Base-by-base conservation (phyloP, 75 land plant species). In the Sequoia sempervirens region DNA sequence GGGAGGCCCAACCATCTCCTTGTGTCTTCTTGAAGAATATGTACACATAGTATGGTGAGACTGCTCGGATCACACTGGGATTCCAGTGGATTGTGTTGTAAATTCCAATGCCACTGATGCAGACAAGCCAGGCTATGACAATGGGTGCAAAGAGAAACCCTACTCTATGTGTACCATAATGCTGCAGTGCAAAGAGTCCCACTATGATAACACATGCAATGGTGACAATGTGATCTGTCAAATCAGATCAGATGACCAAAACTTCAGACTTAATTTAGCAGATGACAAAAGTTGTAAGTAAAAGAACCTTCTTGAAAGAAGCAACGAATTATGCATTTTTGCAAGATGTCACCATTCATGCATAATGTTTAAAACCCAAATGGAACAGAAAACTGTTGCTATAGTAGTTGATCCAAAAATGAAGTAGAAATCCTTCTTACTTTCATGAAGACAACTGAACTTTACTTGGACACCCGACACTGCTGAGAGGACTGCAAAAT, bases 61-160 rank as follows among this genome's bases (percentile, higher is more conserved):
- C 72, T 37, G 92, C 96, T 66, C 90, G 84, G 45, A 89, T 17
- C 40, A 95, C 78, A 36, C 76, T 37, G 41, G 92, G 94, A 37
- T 94, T 93, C 92, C 93, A 94, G 46, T 81, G 84, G 50, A 89
- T 40, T 30, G 86, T 88, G 90, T 94, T 94, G 90, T 94, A 95
- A 18, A 92, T 52, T 14, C 96, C 96, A 82, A 93, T 75, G 1
- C 75, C 54, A 83, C 85, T 69, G 30, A 90, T 93, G 85, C 92
- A 91, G 69, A 92, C 69, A 32, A 95, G 90, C 96, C 96, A 95
- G 8, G 87, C 86, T 37, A 92, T 47, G 46, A 92, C 45, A 23
- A 95, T 81, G 26, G 96, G 96, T 32, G 95, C 93, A 84, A 95
- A 95, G 46, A 95, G 58, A 68, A 92, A 91, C 20, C 92, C 91